phyloP scores from a whole-genome alignment of 257 asterid species.

The Catharanthus roseus region DNA sequence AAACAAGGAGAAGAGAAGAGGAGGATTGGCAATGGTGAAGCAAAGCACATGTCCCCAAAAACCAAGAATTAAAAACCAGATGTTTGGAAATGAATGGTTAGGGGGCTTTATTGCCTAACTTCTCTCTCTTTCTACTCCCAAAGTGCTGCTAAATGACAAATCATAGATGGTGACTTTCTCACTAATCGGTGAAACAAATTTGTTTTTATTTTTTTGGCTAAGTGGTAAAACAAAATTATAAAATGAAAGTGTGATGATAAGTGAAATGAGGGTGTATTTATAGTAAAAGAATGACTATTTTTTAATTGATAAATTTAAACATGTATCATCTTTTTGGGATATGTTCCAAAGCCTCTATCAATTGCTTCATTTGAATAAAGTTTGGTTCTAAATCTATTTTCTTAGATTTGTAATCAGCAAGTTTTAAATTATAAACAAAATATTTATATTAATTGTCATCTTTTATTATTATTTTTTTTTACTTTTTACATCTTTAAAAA shows the following conservation, averaged over 20 bases:
- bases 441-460: no score
- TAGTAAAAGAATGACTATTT: slow-evolving; percentile 8
- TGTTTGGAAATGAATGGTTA: slow-evolving; percentile 20
- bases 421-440: no score
- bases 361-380: no score
- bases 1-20: no score
- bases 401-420: no score
- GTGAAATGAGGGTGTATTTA: no score
- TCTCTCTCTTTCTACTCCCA: background rate
- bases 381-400: no score
- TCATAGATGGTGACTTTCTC: slow-evolving; percentile 41
- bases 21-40: background rate
- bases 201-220: no score
- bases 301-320: slow-evolving; percentile 18
- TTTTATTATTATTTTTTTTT: no score
- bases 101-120: slow-evolving; percentile 6
- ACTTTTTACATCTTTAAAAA: no score
- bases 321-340: slow-evolving; percentile 15
- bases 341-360: no score
- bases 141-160: slow-evolving; percentile 44
- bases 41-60: slow-evolving; percentile 6
- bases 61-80: slow-evolving; percentile 13
- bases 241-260: no score
- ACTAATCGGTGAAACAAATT: slow-evolving; percentile 20
- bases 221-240: slow-evolving; percentile 10